phyloP scores from a whole-genome alignment of 257 asterid species.

The Coffea eugenioides region DNA sequence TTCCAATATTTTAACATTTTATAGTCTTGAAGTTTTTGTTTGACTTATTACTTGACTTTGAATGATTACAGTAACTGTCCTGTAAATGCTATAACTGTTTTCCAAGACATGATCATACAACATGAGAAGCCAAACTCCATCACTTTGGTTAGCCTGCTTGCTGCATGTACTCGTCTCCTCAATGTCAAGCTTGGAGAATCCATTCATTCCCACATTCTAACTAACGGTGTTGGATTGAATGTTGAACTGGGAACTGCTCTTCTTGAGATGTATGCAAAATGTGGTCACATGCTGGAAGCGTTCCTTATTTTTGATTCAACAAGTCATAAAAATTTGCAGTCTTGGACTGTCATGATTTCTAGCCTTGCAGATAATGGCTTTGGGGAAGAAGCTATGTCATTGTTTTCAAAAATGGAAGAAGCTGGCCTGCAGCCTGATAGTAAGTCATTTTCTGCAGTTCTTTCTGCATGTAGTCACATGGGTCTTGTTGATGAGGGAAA shows the following conservation, averaged over 20 bases:
- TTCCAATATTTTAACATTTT: not conserved
- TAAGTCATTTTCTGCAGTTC: slow-evolving; percentile 53
- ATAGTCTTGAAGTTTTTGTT: not conserved
- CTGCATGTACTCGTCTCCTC: slow-evolving; percentile 67
- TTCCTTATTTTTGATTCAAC: slow-evolving; percentile 43
- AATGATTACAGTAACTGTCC: slow-evolving; percentile 42
- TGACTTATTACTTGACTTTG: slow-evolving; percentile 5
- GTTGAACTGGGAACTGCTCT: slow-evolving; percentile 67
- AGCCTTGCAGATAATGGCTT: slow-evolving; percentile 55
- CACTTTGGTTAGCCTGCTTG: slow-evolving; percentile 53
- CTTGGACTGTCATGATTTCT: slow-evolving; percentile 79
- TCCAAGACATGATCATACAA: slow-evolving; percentile 41
- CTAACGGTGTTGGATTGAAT: slow-evolving; percentile 39
- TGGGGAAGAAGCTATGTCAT: slow-evolving; percentile 53
- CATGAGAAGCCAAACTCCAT: slow-evolving; percentile 52
- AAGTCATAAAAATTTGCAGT: slow-evolving; percentile 41
- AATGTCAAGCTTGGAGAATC: slow-evolving; percentile 49
- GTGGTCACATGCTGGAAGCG: slow-evolving; percentile 55
- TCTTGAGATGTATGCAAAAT: slow-evolving; percentile 61
- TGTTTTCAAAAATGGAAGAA: slow-evolving; percentile 60
- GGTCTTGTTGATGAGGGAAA: slow-evolving; percentile 55
- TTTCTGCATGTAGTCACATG: slow-evolving; percentile 69
- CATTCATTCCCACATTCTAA: slow-evolving; percentile 52
- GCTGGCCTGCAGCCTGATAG: slow-evolving; percentile 53
- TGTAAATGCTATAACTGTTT: slow-evolving; percentile 47